Evolutionary conservation across 169 alveolate species (phyloP).

Genomic region (Plasmodium coatneyi): DNA sequence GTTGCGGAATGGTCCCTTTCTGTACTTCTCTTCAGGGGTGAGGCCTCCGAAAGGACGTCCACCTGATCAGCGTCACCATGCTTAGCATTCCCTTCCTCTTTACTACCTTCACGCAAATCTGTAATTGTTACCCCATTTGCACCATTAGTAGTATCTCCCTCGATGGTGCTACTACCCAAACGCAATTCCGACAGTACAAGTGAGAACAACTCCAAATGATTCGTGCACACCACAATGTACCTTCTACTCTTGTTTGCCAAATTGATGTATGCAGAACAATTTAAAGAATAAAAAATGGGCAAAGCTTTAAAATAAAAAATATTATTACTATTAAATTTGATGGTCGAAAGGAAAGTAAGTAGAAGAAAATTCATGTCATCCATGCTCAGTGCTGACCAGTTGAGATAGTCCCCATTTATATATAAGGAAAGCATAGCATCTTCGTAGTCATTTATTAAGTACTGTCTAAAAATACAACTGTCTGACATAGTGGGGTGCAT

Average conservation of each 20-base stretch:
- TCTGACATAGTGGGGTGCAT: constrained; percentile 12
- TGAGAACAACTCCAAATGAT: constrained; percentile 17
- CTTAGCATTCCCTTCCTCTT: neutral
- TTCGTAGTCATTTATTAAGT: constrained; percentile 44
- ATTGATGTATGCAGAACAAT: constrained; percentile 11
- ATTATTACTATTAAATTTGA: constrained; percentile 58
- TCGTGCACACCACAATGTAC: constrained; percentile 32
- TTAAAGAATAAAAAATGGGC: constrained; percentile 64
- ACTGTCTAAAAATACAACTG: constrained; percentile 15
- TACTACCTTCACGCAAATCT: neutral
- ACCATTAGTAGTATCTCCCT: neutral
- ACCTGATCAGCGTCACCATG: neutral
- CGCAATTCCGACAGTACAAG: neutral
- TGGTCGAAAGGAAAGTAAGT: constrained; percentile 14
- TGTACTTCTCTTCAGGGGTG: neutral
- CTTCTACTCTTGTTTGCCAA: constrained; percentile 1
- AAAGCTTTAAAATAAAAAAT: constrained; percentile 37
- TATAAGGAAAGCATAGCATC: constrained; percentile 50
- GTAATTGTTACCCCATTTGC: neutral
- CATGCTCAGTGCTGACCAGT: constrained; percentile 20
- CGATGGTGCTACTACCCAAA: neutral
- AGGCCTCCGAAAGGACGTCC: neutral
- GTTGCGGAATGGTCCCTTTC: neutral
- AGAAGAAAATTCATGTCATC: constrained; percentile 13
- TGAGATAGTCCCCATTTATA: constrained; percentile 4